Evolutionary conservation across 176 grass and related monocot species (phyloP), one percentile per base, ranked within the genome.

Genomic region (Bromus sterilis): DNA sequence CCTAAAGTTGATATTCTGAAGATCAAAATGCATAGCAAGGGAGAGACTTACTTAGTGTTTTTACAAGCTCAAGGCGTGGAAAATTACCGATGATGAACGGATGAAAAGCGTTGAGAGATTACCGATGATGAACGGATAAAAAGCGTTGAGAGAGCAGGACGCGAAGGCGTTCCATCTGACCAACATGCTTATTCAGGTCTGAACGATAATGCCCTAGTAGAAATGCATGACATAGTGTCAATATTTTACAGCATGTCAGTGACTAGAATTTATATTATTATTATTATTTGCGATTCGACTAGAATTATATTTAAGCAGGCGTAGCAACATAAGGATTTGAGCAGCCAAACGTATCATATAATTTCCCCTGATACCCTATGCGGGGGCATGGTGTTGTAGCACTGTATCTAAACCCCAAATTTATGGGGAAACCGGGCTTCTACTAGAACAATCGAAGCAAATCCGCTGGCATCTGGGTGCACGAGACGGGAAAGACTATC

Each of bases 121-220:
- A 94, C 92, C 92, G 89, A 76, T 35, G 46, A 74, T 53, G 12
- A 32, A 74, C 4, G 14, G 60, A 78, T 25, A 62, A 89, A 89
- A 16, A 66, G 31, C 37, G 62, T 25, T 33, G 21, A 69, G 4
- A 42, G 66, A 5, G n/a, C 63, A 80, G 80, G 30, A 63, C 6
- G 43, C 82, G 43, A 80, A 81, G 16, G 36, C 26, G 25, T 21
- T 82, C 63, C 84, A 48, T 30, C 39, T 29, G 31, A 76, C 62
- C 85, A 46, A 25, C 75, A 68, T 80, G 15, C 63, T 41, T 76
- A 34, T 66, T 59, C 60, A 75, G 46, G 56, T 70, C n/a, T 42
- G 18, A 70, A 42, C 0, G 41, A 25, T 11, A 29, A 6, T 48
- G 7, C 37, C 56, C 31, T 31, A 74, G 33, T 11, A 71, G 13